Evolutionary conservation across 2,329 filamentous ascomycete genomes (phyloP).

Genomic region (Ceratocystis ficicola): DNA sequence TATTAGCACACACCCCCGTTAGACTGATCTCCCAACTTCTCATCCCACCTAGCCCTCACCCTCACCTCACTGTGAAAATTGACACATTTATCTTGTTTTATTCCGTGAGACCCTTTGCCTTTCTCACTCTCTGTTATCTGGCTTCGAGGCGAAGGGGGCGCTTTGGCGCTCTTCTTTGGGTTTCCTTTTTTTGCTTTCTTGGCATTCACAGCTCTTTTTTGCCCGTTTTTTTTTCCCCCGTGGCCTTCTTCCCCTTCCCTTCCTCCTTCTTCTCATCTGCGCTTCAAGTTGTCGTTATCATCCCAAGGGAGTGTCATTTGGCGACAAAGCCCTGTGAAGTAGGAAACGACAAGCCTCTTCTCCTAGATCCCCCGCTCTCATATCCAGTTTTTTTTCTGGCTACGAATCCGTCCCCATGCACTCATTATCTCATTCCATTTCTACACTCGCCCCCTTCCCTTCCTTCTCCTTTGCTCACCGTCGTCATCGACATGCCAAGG

Average conservation of each 20-base stretch:
- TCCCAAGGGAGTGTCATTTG: constrained; percentile 10
- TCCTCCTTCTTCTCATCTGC: background rate
- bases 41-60: no score
- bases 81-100: background rate
- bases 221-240: background rate
- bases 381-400: background rate
- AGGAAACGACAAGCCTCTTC: background rate
- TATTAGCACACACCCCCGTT: background rate
- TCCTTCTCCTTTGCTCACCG: background rate
- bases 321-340: background rate
- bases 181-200: constrained; percentile 10
- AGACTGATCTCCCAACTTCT: no score
- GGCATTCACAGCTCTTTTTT: background rate
- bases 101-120: background rate
- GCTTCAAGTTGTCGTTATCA: constrained; percentile 17
- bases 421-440: background rate
- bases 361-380: background rate
- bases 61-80: background rate
- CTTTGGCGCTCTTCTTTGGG: background rate
- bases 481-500: constrained; percentile 1
- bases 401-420: background rate
- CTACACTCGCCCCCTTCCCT: background rate
- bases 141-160: background rate
- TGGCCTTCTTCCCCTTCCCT: background rate
- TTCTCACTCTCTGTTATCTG: background rate